Percentiles rank a stretch among this genome's conserved stretches.
These are phyloP conservation scores for Jacaranda copaia DNA, from an alignment of 257 asterid species.

Conservation along the genomic window DNA sequence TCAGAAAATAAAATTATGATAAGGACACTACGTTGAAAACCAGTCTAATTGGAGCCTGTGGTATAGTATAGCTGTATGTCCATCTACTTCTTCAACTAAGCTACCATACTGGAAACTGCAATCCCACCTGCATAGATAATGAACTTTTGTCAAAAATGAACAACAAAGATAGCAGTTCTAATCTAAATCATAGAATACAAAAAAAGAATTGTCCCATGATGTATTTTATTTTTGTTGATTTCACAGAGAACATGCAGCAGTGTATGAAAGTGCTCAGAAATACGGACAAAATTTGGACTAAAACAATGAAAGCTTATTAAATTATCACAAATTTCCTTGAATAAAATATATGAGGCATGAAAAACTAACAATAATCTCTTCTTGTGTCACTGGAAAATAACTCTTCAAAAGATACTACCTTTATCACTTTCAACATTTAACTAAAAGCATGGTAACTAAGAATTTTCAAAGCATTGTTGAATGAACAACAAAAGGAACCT, in stretches of 20 bases:
- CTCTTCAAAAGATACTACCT: background rate
- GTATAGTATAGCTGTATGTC: slow-evolving; percentile 96
- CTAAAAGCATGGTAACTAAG: slow-evolving; percentile 17
- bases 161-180: slow-evolving; percentile 16
- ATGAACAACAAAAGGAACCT: slow-evolving; percentile 47
- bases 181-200: slow-evolving; percentile 7
- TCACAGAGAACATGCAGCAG: slow-evolving; percentile 26
- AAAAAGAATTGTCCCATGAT: slow-evolving; percentile 16
- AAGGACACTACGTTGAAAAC: slow-evolving; percentile 76
- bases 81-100: slow-evolving; percentile 99
- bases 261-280: slow-evolving; percentile 23
- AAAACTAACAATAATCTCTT: slow-evolving; percentile 8
- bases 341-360: slow-evolving; percentile 12
- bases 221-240: slow-evolving; percentile 19
- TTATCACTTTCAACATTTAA: slow-evolving; percentile 36
- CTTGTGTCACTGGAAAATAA: background rate
- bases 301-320: slow-evolving; percentile 4
- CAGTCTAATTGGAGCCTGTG: slow-evolving; percentile 97
- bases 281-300: slow-evolving; percentile 10
- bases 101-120: slow-evolving; percentile 97
- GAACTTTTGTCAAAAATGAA: slow-evolving; percentile 28
- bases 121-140: slow-evolving; percentile 82
- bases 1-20: slow-evolving; percentile 22
- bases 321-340: slow-evolving; percentile 20
- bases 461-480: slow-evolving; percentile 26